phyloP scores from a whole-genome alignment of 1,284 basidiomycete genomes.

The Agroathelia rolfsii region DNA sequence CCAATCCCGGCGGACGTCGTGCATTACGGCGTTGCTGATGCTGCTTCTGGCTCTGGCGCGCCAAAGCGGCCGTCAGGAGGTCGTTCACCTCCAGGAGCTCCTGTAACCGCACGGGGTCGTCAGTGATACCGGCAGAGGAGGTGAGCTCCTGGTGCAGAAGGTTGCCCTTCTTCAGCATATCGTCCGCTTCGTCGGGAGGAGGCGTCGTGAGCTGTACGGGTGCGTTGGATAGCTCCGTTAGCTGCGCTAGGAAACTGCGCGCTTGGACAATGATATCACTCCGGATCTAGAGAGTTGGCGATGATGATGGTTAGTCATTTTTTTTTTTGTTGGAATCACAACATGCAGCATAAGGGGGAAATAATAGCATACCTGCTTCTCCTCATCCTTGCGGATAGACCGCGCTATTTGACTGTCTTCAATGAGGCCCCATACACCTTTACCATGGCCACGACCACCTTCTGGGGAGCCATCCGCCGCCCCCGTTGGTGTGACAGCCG shows the following conservation, averaged over 20 bases:
- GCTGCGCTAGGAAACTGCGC: constrained; percentile 32
- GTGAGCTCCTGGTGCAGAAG: constrained; percentile 3
- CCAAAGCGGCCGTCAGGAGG: constrained; percentile 10
- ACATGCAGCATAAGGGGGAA: constrained; percentile 1
- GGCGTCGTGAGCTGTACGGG: constrained; percentile 25
- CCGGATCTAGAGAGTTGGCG: constrained; percentile 38
- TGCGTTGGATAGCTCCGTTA: constrained; percentile 36
- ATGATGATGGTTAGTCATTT: constrained; percentile 6
- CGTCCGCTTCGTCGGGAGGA: constrained; percentile 10
- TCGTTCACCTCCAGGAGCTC: constrained; percentile 39
- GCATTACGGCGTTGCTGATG: too few species aligned
- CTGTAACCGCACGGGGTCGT: constrained; percentile 21
- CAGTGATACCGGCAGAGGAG: background rate
- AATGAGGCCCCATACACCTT: constrained; percentile 71
- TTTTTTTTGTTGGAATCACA: constrained; percentile 8
- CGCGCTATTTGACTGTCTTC: constrained; percentile 72
- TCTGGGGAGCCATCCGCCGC: constrained; percentile 14
- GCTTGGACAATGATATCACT: constrained; percentile 45
- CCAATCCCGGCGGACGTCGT: too few species aligned
- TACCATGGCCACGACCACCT: constrained; percentile 34
- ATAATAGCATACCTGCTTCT: constrained; percentile 40
- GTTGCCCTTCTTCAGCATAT: constrained; percentile 3
- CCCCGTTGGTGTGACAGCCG: too few species aligned
- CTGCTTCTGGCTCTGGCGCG: too few species aligned
- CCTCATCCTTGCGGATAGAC: constrained; percentile 51